A percentile compares a stretch with the other conserved stretches of the same genome.
Evolutionary conservation across 306 rosid genomes (phyloP).

Genomic region (Psophocarpus tetragonolobus): DNA sequence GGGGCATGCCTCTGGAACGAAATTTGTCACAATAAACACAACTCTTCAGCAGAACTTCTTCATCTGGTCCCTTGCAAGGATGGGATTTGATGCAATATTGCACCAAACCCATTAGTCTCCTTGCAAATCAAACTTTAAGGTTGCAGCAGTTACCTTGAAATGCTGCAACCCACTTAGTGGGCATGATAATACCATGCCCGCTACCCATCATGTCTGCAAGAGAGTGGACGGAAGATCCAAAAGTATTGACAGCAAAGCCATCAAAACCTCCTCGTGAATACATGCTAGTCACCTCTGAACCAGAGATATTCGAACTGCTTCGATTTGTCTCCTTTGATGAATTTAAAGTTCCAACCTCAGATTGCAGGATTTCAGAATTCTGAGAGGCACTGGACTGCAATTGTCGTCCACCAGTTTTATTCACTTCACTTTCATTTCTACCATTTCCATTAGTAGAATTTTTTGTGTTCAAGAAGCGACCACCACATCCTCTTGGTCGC

Average conservation of each 20-base stretch:
- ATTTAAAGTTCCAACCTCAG: slow-evolving; percentile 58
- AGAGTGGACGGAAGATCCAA: slow-evolving; percentile 42
- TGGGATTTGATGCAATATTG: slow-evolving; percentile 17
- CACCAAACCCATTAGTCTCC: slow-evolving; percentile 38
- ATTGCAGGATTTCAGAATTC: slow-evolving; percentile 60
- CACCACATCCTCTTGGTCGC: slow-evolving; percentile 82
- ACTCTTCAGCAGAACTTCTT: slow-evolving; percentile 31
- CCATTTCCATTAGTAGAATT: slow-evolving; percentile 32
- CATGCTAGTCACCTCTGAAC: slow-evolving; percentile 70
- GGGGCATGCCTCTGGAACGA: slow-evolving; percentile 20
- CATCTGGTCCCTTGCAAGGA: slow-evolving; percentile 46
- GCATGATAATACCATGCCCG: slow-evolving; percentile 48
- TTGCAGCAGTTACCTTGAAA: slow-evolving; percentile 54
- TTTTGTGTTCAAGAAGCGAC: slow-evolving; percentile 77
- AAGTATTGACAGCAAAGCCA: slow-evolving; percentile 46
- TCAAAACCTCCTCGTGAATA: slow-evolving; percentile 48
- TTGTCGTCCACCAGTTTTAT: slow-evolving; percentile 20
- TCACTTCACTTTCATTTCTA: slow-evolving; percentile 30
- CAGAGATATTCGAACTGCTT: slow-evolving; percentile 48
- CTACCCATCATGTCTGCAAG: slow-evolving; percentile 47
- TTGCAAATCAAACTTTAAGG: slow-evolving; percentile 50
- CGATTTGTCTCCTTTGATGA: slow-evolving; percentile 57
- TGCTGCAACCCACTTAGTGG: slow-evolving; percentile 63
- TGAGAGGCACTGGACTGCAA: slow-evolving; percentile 48
- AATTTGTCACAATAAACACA: slow-evolving; percentile 34